Evolutionary conservation across 2,329 filamentous ascomycete genomes (phyloP).

Genomic region (Cucurbitaria berberidis): DNA sequence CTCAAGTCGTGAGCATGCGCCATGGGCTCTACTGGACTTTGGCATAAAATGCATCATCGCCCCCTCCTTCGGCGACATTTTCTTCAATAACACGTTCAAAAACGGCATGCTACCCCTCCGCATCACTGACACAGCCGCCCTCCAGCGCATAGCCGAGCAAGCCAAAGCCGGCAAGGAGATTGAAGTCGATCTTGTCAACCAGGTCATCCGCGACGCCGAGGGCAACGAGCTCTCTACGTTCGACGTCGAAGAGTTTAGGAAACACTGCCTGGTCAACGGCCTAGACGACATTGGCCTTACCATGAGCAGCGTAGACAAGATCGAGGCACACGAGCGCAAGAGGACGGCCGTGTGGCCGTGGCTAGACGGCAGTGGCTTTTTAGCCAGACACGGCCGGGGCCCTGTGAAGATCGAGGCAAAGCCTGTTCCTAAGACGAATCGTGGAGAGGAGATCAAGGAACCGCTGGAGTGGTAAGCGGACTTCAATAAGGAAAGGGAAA

Average conservation of each 20-base stretch:
- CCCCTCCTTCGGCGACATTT: constrained; percentile 87
- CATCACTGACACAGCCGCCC: constrained; percentile 69
- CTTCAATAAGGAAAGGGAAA: not conserved
- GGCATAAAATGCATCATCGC: constrained; percentile 95
- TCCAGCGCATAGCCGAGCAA: constrained; percentile 76
- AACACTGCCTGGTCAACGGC: constrained; percentile 91
- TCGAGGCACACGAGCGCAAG: constrained; percentile 78
- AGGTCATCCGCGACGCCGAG: constrained; percentile 76
- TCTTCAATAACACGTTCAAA: constrained; percentile 99
- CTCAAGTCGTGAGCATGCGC: constrained; percentile 90
- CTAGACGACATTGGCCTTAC: constrained; percentile 96
- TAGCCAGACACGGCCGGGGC: constrained; percentile 63
- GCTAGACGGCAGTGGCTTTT: constrained; percentile 86
- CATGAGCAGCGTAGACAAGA: constrained; percentile 90
- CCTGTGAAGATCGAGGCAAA: constrained; percentile 68
- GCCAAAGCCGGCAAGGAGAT: constrained; percentile 81
- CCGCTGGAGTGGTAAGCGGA: constrained; percentile 82
- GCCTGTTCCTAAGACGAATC: constrained; percentile 85
- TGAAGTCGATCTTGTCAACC: constrained; percentile 86
- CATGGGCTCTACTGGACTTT: constrained; percentile 96
- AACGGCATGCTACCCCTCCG: constrained; percentile 95
- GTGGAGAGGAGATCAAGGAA: constrained; percentile 81
- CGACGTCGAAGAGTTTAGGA: constrained; percentile 90
- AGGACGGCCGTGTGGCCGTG: constrained; percentile 82
- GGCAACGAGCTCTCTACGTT: constrained; percentile 79